Evolutionary conservation across 2,329 filamentous ascomycete species (phyloP), one percentile per base, ranked within the genome.

Genomic region (Aspergillus hiratsukae): DNA sequence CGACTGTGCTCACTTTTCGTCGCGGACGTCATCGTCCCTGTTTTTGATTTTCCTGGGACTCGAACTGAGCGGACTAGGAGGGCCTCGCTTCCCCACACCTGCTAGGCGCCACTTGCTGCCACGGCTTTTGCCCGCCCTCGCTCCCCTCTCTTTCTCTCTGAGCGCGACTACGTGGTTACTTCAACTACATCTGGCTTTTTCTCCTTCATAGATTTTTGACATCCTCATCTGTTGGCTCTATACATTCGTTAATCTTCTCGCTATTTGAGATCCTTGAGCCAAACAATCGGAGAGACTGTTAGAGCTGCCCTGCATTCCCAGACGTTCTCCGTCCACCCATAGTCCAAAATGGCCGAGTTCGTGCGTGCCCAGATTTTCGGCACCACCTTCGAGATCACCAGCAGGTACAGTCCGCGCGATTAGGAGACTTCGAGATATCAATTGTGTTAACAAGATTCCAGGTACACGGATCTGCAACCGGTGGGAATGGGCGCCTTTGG

Each of bases 401-500:
- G 92, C 78, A 89, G 94, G 91, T 97, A 85, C 61, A 70, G 57
- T 21, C 27, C n/a, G 11, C 11, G 14, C 25, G 40, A 51, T 53
- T 45, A 49, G 23, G 28, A 14, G 23, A 41, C 53, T 19, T 25
- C 23, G 49, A 50, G 9, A 51, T 27, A 19, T 51, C 17, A 31
- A 55, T 45, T 57, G 52, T 54, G 61, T 56, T 74, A 64, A 72
- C 62, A 51, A 31, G 57, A 57, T 53, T 56, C 64, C 72, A 96
- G 92, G 80, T 97, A 97, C 78, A 95, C 93, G 60, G 94, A 99
- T 78, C 84, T 99, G 73, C 94, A 99, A 75, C 94, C 94, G 40
- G 94, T 99, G 64, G 94, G 94, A 74, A 99, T 99, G 94, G 94
- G 94, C 70, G 94, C 94, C 60, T 99, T 99, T 77, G 94, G 94